Evolutionary conservation across 768 basidiomycete species (phyloP), one percentile per base, ranked within the genome.

Genomic region (Glaciozyma antarctica): DNA sequence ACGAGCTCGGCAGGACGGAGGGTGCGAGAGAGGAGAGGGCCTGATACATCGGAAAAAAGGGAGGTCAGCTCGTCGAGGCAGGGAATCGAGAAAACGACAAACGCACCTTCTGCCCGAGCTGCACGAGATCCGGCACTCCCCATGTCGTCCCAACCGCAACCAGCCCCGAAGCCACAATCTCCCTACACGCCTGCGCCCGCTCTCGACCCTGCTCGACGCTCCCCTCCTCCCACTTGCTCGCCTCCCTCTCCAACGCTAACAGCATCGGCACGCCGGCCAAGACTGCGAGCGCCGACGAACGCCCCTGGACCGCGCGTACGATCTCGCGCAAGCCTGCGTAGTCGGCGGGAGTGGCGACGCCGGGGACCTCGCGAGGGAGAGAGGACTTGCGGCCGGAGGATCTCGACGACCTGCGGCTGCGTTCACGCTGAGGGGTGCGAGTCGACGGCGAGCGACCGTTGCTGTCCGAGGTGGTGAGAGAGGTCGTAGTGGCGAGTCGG

Each of bases 261-360:
- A 70, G 51, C 52, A 60, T 60, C 30, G 69, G 69, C 0, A 65
- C 52, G 24, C 53, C 65, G 30, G 58, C 63, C 44, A 65, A 24
- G 5, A 64, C 41, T 1, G 67, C 58, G 0, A 41, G 49, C 2
- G 66, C 30, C 44, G 65, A 60, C 28, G 22, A 13, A 2, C 56
- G 47, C 9, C 26, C 13, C 22, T 65, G 64, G 16, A 49, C 16
- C 22, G 41, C 64, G 5, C 26, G 26, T 16, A 61, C 19, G 30
- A 67, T 59, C 2, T 32, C 26, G 22, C 15, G 13, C 45, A 59
- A 30, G 9, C 32, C 44, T 0, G 45, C 30, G 17, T 59, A 59
- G 32, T 59, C 58, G 32, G 41, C 57, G 16, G 43, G 43, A 5
- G 57, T 44, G 21, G 57, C 57, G 53, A 45, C 26, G 24, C 43